Evolutionary conservation across 2,329 filamentous ascomycete species (phyloP).

Genomic region (Penicillium janthinellum): DNA sequence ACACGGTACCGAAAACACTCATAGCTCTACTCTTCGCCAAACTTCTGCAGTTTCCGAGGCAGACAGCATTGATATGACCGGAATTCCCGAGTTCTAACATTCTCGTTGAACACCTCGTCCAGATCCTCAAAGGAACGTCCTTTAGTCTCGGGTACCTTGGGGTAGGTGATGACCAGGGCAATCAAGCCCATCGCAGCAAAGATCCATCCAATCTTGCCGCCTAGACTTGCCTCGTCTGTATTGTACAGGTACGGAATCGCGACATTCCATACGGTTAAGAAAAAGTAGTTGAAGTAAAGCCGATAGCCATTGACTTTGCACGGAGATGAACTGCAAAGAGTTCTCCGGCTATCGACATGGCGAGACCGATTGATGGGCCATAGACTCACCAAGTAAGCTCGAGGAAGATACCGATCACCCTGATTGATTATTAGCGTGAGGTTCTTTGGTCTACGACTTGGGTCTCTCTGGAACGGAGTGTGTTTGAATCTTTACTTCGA

Average conservation of each 20-base stretch:
- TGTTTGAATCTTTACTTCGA: background rate
- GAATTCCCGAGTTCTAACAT: conserved; percentile 3
- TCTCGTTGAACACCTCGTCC: conserved; percentile 7
- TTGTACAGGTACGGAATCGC: conserved; percentile 2
- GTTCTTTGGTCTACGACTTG: background rate
- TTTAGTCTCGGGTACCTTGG: conserved; percentile 1
- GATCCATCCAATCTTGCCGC: conserved; percentile 6
- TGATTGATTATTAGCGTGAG: background rate
- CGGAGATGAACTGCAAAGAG: conserved; percentile 10
- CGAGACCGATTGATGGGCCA: conserved; percentile 7
- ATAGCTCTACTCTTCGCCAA: background rate
- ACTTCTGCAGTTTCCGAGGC: conserved; percentile 1
- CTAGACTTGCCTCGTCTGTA: background rate
- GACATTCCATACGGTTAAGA: conserved; percentile 10
- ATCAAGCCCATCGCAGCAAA: background rate
- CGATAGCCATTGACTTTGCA: conserved; percentile 11
- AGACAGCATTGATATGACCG: conserved; percentile 7
- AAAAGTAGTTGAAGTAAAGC: conserved; percentile 15
- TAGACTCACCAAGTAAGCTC: conserved; percentile 13
- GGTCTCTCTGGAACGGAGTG: no score
- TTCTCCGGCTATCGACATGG: conserved; percentile 12
- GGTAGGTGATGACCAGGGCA: background rate
- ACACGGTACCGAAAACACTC: background rate
- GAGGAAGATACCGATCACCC: conserved; percentile 11
- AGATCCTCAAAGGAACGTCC: conserved; percentile 2